These are phyloP conservation scores for Thielaviopsis populi DNA, from an alignment of 2,329 filamentous ascomycete species.

Conservation along the genomic window DNA sequence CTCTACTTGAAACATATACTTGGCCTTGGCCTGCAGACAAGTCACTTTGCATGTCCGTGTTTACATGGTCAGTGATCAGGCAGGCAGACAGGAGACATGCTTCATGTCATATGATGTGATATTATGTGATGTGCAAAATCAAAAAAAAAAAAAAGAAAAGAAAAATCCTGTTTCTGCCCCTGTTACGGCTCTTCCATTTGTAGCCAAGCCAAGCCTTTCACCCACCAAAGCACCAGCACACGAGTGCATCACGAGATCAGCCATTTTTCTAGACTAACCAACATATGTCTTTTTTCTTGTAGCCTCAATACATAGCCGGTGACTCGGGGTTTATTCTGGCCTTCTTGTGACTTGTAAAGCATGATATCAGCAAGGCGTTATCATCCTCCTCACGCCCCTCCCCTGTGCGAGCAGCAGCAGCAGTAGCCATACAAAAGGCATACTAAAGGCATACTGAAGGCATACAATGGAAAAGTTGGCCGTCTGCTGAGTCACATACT, in stretches of 20 bases:
- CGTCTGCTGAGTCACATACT: too few relatives aligned
- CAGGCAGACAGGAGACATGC: too few relatives aligned
- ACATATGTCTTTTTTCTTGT: neutral
- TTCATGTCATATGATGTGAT: too few relatives aligned
- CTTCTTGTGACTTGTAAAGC: too few relatives aligned
- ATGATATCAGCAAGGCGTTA: too few relatives aligned
- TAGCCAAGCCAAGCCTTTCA: neutral
- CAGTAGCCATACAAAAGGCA: too few relatives aligned
- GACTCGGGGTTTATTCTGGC: too few relatives aligned
- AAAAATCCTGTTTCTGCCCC: conserved; percentile 2
- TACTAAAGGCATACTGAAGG: too few relatives aligned
- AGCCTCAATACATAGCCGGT: too few relatives aligned
- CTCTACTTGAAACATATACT: neutral
- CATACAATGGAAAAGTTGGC: too few relatives aligned
- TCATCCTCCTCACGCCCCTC: too few relatives aligned
- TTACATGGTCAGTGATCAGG: neutral
- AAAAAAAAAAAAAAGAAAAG: conserved; percentile 5
- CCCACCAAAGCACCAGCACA: neutral
- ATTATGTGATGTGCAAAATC: neutral
- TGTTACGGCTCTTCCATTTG: neutral
- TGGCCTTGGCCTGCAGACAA: neutral
- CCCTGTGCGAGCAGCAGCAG: too few relatives aligned
- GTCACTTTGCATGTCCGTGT: neutral
- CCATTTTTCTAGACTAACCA: neutral
- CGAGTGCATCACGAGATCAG: neutral